These are phyloP conservation scores for Penicillium griseofulvum DNA, from an alignment of 2,329 filamentous ascomycete genomes.

Conservation along the genomic window DNA sequence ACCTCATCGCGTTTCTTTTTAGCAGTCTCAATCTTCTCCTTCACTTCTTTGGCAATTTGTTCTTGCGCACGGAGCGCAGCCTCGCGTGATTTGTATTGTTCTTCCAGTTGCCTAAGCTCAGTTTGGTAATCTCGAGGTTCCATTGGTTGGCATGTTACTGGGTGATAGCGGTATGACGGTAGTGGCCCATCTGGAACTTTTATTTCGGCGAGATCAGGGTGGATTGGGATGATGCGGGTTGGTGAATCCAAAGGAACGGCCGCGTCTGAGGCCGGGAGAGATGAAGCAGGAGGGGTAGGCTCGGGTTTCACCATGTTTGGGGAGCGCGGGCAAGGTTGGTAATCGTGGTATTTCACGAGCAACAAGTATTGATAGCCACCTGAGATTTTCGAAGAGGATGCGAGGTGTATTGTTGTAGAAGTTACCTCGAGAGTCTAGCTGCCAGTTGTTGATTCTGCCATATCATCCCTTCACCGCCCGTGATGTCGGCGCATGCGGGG, in stretches of 20 bases:
- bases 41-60: conserved; percentile 38
- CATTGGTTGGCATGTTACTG: conserved; percentile 39
- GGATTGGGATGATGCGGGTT: conserved; percentile 40
- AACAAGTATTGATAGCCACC: background rate
- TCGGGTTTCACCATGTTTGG: conserved; percentile 24
- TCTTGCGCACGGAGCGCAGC: conserved; percentile 40
- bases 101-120: conserved; percentile 36
- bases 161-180: conserved; percentile 37
- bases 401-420: background rate
- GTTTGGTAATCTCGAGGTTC: conserved; percentile 29
- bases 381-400: background rate
- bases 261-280: conserved; percentile 28
- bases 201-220: conserved; percentile 39
- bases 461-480: conserved; percentile 15
- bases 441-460: conserved; percentile 17
- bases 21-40: conserved; percentile 36
- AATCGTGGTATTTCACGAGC: background rate
- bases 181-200: conserved; percentile 38
- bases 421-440: background rate
- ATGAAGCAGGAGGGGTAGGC: conserved; percentile 36
- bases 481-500: conserved; percentile 15
- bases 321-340: background rate
- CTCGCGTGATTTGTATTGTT: conserved; percentile 37
- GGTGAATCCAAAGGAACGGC: conserved; percentile 36
- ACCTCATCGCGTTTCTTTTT: conserved; percentile 40